Evolutionary conservation across 176 grass and related monocot genomes (phyloP).

Genomic region (Avena eriantha): DNA sequence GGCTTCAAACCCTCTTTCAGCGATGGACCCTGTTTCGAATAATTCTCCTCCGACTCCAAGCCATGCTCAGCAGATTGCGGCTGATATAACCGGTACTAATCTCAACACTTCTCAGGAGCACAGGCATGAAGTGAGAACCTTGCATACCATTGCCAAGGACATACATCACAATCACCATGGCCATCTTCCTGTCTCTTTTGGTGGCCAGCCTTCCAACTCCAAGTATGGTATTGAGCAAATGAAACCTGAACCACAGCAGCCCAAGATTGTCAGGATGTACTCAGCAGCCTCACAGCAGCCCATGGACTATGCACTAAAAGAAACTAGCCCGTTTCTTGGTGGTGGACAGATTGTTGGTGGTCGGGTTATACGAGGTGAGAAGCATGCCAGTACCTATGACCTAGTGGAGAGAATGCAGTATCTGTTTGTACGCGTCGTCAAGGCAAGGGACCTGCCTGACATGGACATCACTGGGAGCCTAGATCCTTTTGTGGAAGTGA

Average conservation of each 20-base stretch:
- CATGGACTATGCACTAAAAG: slow-evolving; percentile 88
- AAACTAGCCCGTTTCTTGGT: slow-evolving; percentile 93
- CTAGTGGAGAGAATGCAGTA: slow-evolving; percentile 98
- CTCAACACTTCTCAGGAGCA: slow-evolving; percentile 50
- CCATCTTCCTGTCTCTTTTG: slow-evolving; percentile 55
- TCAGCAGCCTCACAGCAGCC: slow-evolving; percentile 86
- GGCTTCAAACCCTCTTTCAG: slow-evolving; percentile 82
- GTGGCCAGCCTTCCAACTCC: slow-evolving; percentile 65
- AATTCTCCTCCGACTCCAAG: slow-evolving; percentile 56
- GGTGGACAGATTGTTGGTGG: slow-evolving; percentile 94
- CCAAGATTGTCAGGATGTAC: slow-evolving; percentile 87
- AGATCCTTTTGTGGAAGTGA: slow-evolving; percentile 93
- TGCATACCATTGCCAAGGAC: slow-evolving; percentile 80
- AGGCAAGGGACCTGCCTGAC: slow-evolving; percentile 83
- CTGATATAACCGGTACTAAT: slow-evolving; percentile 57
- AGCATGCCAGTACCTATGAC: slow-evolving; percentile 88
- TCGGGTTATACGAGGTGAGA: slow-evolving; percentile 81
- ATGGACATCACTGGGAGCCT: slow-evolving; percentile 91
- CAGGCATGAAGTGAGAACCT: slow-evolving; percentile 63
- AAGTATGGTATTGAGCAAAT: slow-evolving; percentile 67
- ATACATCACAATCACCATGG: slow-evolving; percentile 58
- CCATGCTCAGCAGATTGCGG: slow-evolving; percentile 56
- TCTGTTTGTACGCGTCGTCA: slow-evolving; percentile 97
- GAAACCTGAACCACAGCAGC: slow-evolving; percentile 65
- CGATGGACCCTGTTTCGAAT: slow-evolving; percentile 66